Evolutionary conservation across 768 basidiomycete species (phyloP).

Genomic region (Vishniacozyma victoriae): DNA sequence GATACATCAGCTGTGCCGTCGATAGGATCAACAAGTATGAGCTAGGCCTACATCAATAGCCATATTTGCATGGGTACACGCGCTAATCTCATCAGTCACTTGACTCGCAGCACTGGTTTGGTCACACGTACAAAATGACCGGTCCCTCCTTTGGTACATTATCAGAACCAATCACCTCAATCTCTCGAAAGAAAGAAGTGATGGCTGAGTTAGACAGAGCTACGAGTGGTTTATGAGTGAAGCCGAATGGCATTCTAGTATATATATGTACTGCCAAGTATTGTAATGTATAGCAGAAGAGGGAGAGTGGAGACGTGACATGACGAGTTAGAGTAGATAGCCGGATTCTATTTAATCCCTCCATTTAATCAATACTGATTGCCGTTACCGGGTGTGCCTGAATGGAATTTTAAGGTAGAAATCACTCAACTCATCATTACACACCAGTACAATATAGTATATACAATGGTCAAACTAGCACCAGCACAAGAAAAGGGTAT

Average conservation of each 20-base stretch:
- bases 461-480: slow-evolving; percentile 1
- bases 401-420: too few species aligned
- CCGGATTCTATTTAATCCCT: too few species aligned
- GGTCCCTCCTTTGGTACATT: slow-evolving; percentile 82
- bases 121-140: slow-evolving; percentile 73
- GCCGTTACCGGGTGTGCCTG: neutral
- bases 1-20: slow-evolving; percentile 1
- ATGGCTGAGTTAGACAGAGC: slow-evolving; percentile 67
- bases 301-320: too few species aligned
- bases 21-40: neutral
- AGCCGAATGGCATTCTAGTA: slow-evolving; percentile 46
- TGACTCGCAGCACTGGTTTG: neutral
- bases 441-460: too few species aligned
- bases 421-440: too few species aligned
- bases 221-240: slow-evolving; percentile 65
- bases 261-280: too few species aligned
- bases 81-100: slow-evolving; percentile 50
- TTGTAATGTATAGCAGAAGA: too few species aligned
- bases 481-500: slow-evolving; percentile 8
- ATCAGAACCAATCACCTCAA: slow-evolving; percentile 78
- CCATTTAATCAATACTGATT: neutral
- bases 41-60: slow-evolving; percentile 63
- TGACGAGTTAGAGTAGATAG: too few species aligned
- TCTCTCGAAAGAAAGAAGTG: slow-evolving; percentile 79
- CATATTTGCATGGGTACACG: slow-evolving; percentile 91